These are phyloP conservation scores for Dalbergia cochinchinensis DNA, from an alignment of 306 rosid genomes.

Conservation along the genomic window DNA sequence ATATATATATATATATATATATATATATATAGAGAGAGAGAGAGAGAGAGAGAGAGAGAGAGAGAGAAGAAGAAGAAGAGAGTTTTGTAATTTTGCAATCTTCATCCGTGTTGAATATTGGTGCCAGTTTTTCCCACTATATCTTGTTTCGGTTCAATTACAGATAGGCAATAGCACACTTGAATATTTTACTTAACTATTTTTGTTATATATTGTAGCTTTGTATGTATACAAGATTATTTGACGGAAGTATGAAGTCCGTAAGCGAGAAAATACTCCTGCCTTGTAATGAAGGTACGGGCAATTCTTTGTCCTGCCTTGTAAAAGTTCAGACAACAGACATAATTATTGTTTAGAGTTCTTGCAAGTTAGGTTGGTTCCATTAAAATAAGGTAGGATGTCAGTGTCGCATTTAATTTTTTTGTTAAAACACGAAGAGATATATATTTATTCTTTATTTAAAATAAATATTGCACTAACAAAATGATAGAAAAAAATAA, in stretches of 20 bases:
- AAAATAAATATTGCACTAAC: not conserved
- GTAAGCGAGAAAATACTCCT: not conserved
- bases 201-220: not conserved
- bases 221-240: not conserved
- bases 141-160: no score
- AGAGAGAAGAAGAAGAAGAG: no score
- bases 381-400: slow-evolving; percentile 26
- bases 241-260: not conserved
- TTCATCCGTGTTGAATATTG: no score
- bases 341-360: not conserved
- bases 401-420: not conserved
- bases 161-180: not conserved
- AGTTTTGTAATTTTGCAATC: no score
- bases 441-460: not conserved
- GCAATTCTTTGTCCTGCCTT: no score
- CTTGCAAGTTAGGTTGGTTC: not conserved
- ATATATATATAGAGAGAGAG: no score
- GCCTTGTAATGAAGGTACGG: no score
- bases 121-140: no score
- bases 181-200: not conserved
- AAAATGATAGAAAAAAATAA: not conserved
- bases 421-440: not conserved
- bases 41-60: no score
- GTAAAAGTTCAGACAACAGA: not conserved
- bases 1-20: no score